These are phyloP conservation scores for Borealophlyctis nickersoniae DNA, from an alignment of 192 early-diverging fungal genomes.

Conservation along the genomic window DNA sequence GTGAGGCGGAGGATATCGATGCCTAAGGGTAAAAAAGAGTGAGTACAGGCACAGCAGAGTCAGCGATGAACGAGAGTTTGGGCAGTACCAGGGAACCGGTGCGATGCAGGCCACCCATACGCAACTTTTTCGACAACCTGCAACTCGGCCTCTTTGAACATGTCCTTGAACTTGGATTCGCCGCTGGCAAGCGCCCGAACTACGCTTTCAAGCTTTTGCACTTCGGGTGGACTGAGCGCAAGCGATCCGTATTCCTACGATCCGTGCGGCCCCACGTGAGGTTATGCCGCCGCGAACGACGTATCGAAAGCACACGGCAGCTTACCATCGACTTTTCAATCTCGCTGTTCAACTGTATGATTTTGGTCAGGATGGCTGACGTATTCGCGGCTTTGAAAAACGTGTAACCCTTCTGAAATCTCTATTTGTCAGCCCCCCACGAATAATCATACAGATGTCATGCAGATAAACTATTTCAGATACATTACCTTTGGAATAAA, in stretches of 20 bases:
- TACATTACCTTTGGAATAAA: slow-evolving; percentile 2
- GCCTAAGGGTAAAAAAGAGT: slow-evolving; percentile 11
- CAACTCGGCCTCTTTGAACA: slow-evolving; percentile 41
- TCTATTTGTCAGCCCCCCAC: no score
- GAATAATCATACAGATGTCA: no score
- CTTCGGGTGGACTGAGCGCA: slow-evolving; percentile 8
- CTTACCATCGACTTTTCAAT: slow-evolving; percentile 30
- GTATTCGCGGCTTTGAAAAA: slow-evolving; percentile 71
- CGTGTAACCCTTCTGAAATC: slow-evolving; percentile 40
- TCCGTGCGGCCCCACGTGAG: slow-evolving; percentile 3
- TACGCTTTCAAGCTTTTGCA: slow-evolving; percentile 5
- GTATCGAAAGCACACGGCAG: slow-evolving; percentile 6
- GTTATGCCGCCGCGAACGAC: slow-evolving; percentile 18
- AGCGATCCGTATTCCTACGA: slow-evolving; percentile 11
- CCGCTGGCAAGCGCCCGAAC: slow-evolving; percentile 26
- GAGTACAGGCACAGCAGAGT: background rate
- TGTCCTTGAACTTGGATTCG: slow-evolving; percentile 20
- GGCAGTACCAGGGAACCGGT: slow-evolving; percentile 73
- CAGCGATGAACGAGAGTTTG: no score
- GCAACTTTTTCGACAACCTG: slow-evolving; percentile 50
- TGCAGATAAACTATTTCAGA: no score
- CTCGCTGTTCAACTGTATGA: slow-evolving; percentile 65
- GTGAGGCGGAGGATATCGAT: slow-evolving; percentile 80
- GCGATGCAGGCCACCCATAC: slow-evolving; percentile 63
- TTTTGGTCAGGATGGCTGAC: slow-evolving; percentile 69